These are phyloP conservation scores for Chrysanthemum lavandulifolium DNA, from an alignment of 129 eudicot genomes.

Conservation along the genomic window DNA sequence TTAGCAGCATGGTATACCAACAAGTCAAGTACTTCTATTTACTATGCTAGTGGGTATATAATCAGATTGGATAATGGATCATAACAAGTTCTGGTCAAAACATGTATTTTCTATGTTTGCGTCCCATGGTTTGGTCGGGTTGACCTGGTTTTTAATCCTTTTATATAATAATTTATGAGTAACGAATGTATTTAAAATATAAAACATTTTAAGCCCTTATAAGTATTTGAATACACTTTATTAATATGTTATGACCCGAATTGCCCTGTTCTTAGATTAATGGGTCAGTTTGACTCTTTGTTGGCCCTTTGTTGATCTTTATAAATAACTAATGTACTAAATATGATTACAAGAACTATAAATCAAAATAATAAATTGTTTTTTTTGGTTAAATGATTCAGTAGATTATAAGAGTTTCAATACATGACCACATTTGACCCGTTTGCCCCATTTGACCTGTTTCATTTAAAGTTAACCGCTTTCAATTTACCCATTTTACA, in stretches of 20 bases:
- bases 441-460: neutral
- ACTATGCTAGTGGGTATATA: neutral
- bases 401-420: neutral
- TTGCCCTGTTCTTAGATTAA: too few species aligned
- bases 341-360: neutral
- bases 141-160: too few species aligned
- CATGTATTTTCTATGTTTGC: too few species aligned
- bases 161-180: too few species aligned
- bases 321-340: neutral
- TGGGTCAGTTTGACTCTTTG: neutral
- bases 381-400: neutral
- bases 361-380: neutral
- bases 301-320: neutral
- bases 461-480: neutral
- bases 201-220: neutral
- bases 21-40: slow-evolving; percentile 12
- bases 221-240: neutral
- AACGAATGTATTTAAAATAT: neutral
- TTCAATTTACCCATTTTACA: slow-evolving; percentile 6
- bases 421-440: slow-evolving; percentile 3
- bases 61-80: neutral
- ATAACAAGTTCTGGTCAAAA: neutral
- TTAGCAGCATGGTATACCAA: slow-evolving; percentile 88
- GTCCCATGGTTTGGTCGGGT: too few species aligned
- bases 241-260: too few species aligned